Evolutionary conservation across 805 yeast genomes (phyloP).

Genomic region (Lipomyces mesembrius): DNA sequence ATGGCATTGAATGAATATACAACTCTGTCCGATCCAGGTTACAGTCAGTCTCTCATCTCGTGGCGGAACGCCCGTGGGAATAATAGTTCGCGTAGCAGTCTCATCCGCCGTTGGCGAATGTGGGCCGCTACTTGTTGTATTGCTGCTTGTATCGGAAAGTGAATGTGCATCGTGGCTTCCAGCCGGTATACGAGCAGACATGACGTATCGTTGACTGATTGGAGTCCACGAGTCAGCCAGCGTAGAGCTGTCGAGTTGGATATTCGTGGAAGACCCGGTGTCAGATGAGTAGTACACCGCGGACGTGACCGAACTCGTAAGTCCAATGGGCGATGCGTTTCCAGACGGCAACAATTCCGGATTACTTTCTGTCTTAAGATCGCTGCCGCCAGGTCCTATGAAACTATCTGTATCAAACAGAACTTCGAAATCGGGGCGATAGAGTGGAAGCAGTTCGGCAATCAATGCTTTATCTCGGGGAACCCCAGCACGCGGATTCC

Average conservation of each 20-base stretch:
- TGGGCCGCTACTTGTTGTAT: slow-evolving; percentile 6
- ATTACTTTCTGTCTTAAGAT: not conserved
- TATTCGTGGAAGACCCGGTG: slow-evolving; percentile 33
- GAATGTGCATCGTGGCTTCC: not conserved
- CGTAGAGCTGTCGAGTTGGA: slow-evolving; percentile 23
- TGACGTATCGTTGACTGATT: slow-evolving; percentile 7
- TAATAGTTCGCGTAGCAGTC: not conserved
- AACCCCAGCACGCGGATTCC: slow-evolving; percentile 61
- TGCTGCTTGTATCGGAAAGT: slow-evolving; percentile 10
- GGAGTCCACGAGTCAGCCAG: slow-evolving; percentile 35
- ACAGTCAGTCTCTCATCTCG: slow-evolving; percentile 58
- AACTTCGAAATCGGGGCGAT: slow-evolving; percentile 59
- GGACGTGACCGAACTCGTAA: slow-evolving; percentile 24
- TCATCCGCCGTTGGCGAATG: slow-evolving; percentile 11
- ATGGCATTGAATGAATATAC: slow-evolving; percentile 72
- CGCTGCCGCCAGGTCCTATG: not conserved
- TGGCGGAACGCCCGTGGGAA: slow-evolving; percentile 42
- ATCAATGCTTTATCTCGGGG: slow-evolving; percentile 56
- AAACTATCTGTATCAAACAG: slow-evolving; percentile 42
- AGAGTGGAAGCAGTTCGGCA: slow-evolving; percentile 61
- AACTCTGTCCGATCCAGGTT: slow-evolving; percentile 95
- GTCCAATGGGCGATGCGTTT: slow-evolving; percentile 13
- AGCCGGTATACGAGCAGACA: not conserved
- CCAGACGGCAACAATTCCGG: slow-evolving; percentile 10
- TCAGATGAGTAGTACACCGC: slow-evolving; percentile 35